A percentile compares a stretch with the other conserved stretches of the same genome.
These are phyloP conservation scores for Endotrypanum monterogeii DNA, from an alignment of 208 protist genomes.

Conservation along the genomic window DNA sequence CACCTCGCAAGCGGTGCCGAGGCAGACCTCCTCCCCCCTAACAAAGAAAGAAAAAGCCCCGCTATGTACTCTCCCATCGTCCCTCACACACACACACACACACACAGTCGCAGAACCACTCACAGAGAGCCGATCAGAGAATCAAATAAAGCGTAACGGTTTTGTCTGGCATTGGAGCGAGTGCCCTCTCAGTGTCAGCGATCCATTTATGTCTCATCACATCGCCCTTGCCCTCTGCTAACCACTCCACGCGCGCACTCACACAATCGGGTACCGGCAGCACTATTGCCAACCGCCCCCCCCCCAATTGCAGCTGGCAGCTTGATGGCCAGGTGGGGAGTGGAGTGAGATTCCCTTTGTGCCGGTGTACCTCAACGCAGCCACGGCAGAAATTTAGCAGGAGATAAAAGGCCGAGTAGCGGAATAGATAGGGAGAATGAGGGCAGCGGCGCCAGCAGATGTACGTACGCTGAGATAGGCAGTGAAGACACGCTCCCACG, in stretches of 20 bases:
- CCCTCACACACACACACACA: background rate
- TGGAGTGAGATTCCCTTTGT: background rate
- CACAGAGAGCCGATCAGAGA: background rate
- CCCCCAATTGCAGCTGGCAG: background rate
- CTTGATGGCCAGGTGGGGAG: background rate
- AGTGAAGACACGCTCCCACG: background rate
- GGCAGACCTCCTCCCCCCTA: no score
- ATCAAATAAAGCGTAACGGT: slow-evolving; percentile 11
- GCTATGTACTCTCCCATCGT: no score
- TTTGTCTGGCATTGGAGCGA: slow-evolving; percentile 8
- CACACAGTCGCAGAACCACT: background rate
- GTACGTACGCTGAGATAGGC: background rate
- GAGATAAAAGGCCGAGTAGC: background rate
- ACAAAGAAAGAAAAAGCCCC: no score
- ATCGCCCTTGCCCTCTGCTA: no score
- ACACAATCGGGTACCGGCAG: background rate
- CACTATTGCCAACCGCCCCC: background rate
- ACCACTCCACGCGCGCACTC: background rate
- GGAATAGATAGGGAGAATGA: background rate
- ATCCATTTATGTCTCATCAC: slow-evolving; percentile 20
- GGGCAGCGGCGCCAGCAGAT: background rate
- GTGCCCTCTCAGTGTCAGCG: slow-evolving; percentile 20
- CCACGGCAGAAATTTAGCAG: no score
- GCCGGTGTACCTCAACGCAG: background rate
- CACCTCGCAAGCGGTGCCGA: no score